Base-by-base conservation (phyloP, 2,329 filamentous ascomycete species). In the Aureobasidium pullulans region DNA sequence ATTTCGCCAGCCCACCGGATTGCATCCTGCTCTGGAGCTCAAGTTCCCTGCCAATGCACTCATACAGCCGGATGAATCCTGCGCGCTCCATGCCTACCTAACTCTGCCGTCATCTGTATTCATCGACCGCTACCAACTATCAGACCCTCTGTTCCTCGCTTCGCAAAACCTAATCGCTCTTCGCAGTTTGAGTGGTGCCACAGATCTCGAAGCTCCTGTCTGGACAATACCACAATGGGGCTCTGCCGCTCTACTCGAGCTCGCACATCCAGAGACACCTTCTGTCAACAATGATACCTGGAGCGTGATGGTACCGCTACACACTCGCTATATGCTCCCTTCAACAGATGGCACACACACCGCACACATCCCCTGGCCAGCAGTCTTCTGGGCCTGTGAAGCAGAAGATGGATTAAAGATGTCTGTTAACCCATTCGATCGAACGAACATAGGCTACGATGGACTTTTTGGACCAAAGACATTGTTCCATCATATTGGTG, bases 381-480 rank as follows among this genome's bases (percentile, higher is more conserved):
- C 84, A 0, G 82, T 96, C 0, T 96, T 96, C 76, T 96, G 92
- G 92, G 90, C 91, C 0, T 97, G 93, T 69, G 79, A 82, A 7
- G 82, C 86, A 0, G 81, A 83, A 9, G 80, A 84, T 54, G 84
- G 81, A 0, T 80, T 79, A 0, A 87, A 89, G 66, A 89, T 93
- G 73, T 73, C 81, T 0, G 81, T 80, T 5, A 96, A 88, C 67
- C 93, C 93, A 0, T 97, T 97, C 72, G 92, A 96, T 71, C 79
- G 89, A 6, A 76, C 80, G n/a, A 84, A 90, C 68, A 67, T 96
- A n/a, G 92, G 91, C 1, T 96, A 92, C 71, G 93, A 96, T 64
- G 83, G 81, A 0, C 73, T 95, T 8, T 96, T 96, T 70, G 84
- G 82, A 1, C 80, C 84, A 0, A 80, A 83, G 52, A 96, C 90